These are phyloP conservation scores for Ogataea trehaloabstinens DNA, from an alignment of 805 yeast species.

Conservation along the genomic window DNA sequence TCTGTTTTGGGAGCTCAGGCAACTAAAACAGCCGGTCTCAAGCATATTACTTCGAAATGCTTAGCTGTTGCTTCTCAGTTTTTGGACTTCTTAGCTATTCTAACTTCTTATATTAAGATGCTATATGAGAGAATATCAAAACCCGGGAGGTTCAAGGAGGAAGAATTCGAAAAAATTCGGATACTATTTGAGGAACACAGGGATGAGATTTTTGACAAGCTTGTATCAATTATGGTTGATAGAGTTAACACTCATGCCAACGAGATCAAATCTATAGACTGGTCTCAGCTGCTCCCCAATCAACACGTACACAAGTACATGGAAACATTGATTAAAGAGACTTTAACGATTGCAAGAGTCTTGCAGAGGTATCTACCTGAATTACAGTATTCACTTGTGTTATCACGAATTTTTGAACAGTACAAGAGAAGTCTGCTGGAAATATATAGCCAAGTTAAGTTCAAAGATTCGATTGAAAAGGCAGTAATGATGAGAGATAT, in stretches of 20 bases:
- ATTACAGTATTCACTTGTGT: constrained; percentile 41
- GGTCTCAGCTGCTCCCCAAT: constrained; percentile 44
- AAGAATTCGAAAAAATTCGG: constrained; percentile 39
- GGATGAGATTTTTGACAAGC: constrained; percentile 57
- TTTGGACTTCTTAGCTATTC: constrained; percentile 45
- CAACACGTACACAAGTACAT: constrained; percentile 59
- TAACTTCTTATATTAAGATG: constrained; percentile 35
- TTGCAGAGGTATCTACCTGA: constrained; percentile 57
- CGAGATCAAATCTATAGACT: constrained; percentile 46
- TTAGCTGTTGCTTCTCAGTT: constrained; percentile 66
- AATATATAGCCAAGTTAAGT: constrained; percentile 46
- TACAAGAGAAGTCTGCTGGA: constrained; percentile 56
- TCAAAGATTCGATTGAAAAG: constrained; percentile 52
- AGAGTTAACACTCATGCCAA: constrained; percentile 51
- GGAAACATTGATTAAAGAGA: constrained; percentile 65
- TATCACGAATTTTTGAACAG: constrained; percentile 52
- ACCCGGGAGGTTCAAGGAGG: constrained; percentile 33
- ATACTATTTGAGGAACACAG: constrained; percentile 57
- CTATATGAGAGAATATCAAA: constrained; percentile 28
- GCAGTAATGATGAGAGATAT: constrained; percentile 57
- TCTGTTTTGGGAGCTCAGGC: constrained; percentile 76
- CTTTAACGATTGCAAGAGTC: constrained; percentile 60
- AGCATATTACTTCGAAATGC: constrained; percentile 72
- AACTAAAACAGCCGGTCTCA: constrained; percentile 67
- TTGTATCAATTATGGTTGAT: constrained; percentile 70